A percentile compares a stretch with the other conserved stretches of the same genome.
Evolutionary conservation across 768 basidiomycete species (phyloP).

Genomic region (Mycena haematopus): DNA sequence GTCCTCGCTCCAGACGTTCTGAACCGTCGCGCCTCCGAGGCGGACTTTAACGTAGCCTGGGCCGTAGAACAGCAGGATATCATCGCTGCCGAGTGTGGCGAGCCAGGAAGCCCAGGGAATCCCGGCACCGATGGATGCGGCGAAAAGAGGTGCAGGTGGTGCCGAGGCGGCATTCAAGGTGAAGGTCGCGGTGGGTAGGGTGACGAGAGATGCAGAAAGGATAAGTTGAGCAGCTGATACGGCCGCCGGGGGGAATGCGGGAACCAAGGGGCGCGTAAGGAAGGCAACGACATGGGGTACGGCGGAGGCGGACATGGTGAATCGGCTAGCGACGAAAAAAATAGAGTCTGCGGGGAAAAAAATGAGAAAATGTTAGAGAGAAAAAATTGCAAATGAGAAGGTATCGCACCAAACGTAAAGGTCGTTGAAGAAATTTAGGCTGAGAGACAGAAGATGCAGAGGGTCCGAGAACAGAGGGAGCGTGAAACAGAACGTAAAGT

Average conservation of each 20-base stretch:
- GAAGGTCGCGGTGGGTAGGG: slow-evolving; percentile 1
- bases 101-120: slow-evolving; percentile 26
- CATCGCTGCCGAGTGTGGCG: slow-evolving; percentile 15
- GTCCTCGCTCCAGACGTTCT: slow-evolving; percentile 16
- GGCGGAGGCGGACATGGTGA: slow-evolving; percentile 25
- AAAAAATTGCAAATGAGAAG: background rate
- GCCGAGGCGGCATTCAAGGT: background rate
- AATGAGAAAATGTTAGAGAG: background rate
- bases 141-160: slow-evolving; percentile 16
- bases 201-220: slow-evolving; percentile 20
- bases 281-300: slow-evolving; percentile 26
- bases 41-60: slow-evolving; percentile 25
- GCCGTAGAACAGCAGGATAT: slow-evolving; percentile 21
- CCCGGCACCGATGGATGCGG: slow-evolving; percentile 23
- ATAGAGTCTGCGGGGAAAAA: background rate
- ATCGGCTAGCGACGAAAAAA: slow-evolving; percentile 21
- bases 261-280: slow-evolving; percentile 26
- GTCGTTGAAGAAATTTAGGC: background rate
- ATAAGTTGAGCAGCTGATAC: slow-evolving; percentile 22
- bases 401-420: slow-evolving; percentile 10
- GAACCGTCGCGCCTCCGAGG: slow-evolving; percentile 2
- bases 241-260: slow-evolving; percentile 1
- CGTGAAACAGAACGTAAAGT: background rate
- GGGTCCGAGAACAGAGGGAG: background rate
- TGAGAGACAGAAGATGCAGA: background rate